A percentile compares a stretch with the other conserved stretches of the same genome.
Evolutionary conservation across 2,329 filamentous ascomycete genomes (phyloP).

Genomic region (Monosporascus sp.): DNA sequence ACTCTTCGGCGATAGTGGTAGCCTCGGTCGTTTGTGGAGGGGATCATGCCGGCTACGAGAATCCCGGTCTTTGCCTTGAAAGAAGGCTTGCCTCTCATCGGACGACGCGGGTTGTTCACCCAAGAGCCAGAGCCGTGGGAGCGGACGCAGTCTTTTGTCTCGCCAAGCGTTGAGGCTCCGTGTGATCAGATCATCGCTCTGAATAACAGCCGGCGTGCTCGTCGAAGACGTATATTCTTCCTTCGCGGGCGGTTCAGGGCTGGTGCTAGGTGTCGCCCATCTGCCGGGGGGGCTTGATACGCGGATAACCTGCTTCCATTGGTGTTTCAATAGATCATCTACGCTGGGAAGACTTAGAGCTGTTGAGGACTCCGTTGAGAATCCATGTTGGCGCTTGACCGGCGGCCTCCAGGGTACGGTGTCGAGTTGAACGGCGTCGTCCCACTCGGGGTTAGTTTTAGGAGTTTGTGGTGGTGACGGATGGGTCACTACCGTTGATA

Average conservation of each 20-base stretch:
- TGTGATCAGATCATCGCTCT: conserved; percentile 14
- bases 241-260: conserved; percentile 9
- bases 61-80: not conserved
- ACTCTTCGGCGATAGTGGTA: conserved; percentile 1
- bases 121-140: conserved; percentile 9
- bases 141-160: conserved; percentile 4
- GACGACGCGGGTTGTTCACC: not conserved
- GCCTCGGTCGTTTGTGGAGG: not conserved
- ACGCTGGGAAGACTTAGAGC: conserved; percentile 9
- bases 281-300: not conserved
- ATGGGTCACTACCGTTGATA: conserved; percentile 8
- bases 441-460: conserved; percentile 9
- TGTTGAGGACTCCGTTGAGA: not conserved
- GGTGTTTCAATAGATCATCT: conserved; percentile 3
- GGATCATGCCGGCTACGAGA: conserved; percentile 1
- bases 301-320: not conserved
- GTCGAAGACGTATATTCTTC: conserved; percentile 5
- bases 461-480: conserved; percentile 14
- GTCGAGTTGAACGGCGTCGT: conserved; percentile 5
- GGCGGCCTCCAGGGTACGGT: not conserved
- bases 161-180: conserved; percentile 18
- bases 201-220: not conserved
- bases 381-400: not conserved
- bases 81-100: not conserved
- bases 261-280: conserved; percentile 10